phyloP scores from a whole-genome alignment of 2,329 filamentous ascomycete genomes.

The Ophioceras dolichostomum region DNA sequence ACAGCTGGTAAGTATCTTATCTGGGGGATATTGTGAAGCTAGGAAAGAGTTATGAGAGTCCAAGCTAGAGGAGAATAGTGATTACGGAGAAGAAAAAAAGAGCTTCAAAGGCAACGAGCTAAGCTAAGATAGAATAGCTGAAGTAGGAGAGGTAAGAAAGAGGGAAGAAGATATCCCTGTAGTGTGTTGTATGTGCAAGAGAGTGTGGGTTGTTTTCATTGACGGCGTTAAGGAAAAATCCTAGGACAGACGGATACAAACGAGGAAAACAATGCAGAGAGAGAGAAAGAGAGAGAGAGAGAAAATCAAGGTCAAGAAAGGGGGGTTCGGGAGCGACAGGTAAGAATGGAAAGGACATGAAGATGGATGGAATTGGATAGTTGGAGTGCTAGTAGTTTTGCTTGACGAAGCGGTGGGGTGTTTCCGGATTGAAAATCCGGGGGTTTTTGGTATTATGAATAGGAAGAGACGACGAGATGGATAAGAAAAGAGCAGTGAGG shows the following conservation, averaged over 20 bases:
- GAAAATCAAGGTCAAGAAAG: neutral
- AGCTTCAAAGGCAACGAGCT: conserved; percentile 4
- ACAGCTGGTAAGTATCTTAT: too few species aligned
- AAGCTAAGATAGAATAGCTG: conserved; percentile 1
- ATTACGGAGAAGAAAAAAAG: too few species aligned
- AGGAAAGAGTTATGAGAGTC: too few species aligned
- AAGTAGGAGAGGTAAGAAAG: too few species aligned
- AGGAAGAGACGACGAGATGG: too few species aligned
- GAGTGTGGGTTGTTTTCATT: neutral
- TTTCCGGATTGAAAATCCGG: too few species aligned
- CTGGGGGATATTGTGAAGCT: too few species aligned
- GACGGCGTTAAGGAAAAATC: neutral
- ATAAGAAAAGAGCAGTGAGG: too few species aligned
- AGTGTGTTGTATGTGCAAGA: neutral
- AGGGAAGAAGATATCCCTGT: neutral
- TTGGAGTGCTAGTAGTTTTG: neutral
- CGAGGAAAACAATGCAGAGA: neutral
- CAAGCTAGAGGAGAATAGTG: too few species aligned
- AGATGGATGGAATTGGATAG: neutral
- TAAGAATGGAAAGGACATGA: neutral
- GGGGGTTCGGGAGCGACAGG: too few species aligned
- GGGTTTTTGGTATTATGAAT: too few species aligned
- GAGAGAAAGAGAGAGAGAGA: neutral
- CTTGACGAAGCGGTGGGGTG: neutral
- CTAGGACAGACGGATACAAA: neutral